These are phyloP conservation scores for Clavispora fructus DNA, from an alignment of 805 yeast species.

Conservation along the genomic window DNA sequence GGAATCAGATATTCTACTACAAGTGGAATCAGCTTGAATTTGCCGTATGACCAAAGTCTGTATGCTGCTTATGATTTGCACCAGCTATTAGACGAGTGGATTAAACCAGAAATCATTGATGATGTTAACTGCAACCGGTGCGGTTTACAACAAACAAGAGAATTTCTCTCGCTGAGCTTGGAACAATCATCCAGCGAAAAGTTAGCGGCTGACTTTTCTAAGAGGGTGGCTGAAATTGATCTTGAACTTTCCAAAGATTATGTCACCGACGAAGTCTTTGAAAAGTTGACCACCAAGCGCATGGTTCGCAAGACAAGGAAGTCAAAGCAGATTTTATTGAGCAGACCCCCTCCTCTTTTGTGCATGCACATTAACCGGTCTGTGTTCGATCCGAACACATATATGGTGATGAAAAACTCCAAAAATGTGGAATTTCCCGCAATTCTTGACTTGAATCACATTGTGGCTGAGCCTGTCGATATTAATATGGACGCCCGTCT, in stretches of 20 bases:
- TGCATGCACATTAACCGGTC: constrained; percentile 89
- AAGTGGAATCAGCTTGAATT: constrained; percentile 66
- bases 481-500: constrained; percentile 76
- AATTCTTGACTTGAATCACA: constrained; percentile 60
- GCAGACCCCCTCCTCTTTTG: constrained; percentile 78
- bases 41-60: constrained; percentile 46
- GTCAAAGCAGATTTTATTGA: constrained; percentile 74
- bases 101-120: constrained; percentile 76
- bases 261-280: constrained; percentile 76
- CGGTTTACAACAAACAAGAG: constrained; percentile 59
- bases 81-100: constrained; percentile 61
- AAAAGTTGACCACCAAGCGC: constrained; percentile 65
- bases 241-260: constrained; percentile 57
- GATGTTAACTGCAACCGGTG: constrained; percentile 95
- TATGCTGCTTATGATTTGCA: constrained; percentile 36
- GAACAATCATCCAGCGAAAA: constrained; percentile 35
- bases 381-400: constrained; percentile 84
- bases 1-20: constrained; percentile 81
- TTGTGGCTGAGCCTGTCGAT: constrained; percentile 62
- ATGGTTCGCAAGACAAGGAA: constrained; percentile 72
- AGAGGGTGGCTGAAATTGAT: constrained; percentile 27
- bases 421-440: constrained; percentile 77
- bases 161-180: constrained; percentile 41
- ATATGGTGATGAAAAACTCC: constrained; percentile 76
- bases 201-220: constrained; percentile 23